Conservation (phyloP, 192 early-diverging fungal species). For the Coemansia sp. region DNA sequence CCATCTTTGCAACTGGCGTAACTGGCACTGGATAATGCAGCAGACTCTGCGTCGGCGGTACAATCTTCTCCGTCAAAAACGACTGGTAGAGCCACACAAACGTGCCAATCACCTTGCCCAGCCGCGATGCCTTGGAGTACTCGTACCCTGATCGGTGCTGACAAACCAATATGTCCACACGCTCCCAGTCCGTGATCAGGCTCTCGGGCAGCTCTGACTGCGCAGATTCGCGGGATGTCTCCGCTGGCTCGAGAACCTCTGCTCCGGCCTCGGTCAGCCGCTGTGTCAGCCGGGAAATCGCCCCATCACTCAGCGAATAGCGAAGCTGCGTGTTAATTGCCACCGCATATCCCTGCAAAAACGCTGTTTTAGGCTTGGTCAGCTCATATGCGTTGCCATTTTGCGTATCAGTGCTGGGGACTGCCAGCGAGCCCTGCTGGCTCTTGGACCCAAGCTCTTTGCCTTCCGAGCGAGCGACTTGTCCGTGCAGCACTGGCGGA, state of each 20-base stretch:
- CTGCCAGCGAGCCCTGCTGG: conserved; percentile 5
- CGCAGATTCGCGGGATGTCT: not conserved
- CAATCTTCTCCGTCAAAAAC: conserved; percentile 19
- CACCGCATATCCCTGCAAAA: conserved; percentile 35
- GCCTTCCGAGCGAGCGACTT: not conserved
- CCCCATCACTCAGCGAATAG: conserved; percentile 30
- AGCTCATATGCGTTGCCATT: conserved; percentile 37
- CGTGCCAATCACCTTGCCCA: conserved; percentile 54
- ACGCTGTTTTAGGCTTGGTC: conserved; percentile 26
- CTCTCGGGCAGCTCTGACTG: conserved; percentile 23
- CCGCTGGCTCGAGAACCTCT: conserved; percentile 4
- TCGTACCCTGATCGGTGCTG: conserved; percentile 52
- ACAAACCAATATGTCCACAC: conserved; percentile 45
- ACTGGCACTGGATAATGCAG: conserved; percentile 47
- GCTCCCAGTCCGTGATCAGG: conserved; percentile 36
- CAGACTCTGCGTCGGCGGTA: conserved; percentile 37
- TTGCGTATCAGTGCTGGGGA: conserved; percentile 21
- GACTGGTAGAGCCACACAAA: conserved; percentile 51
- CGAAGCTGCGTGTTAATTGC: conserved; percentile 37
- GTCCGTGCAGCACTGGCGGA: conserved; percentile 42
- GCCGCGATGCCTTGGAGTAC: conserved; percentile 52
- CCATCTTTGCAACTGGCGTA: conserved; percentile 20
- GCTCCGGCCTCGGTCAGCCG: conserved; percentile 48
- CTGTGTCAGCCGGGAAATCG: conserved; percentile 28
- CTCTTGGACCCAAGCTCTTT: not conserved